These are phyloP conservation scores for Conticribra guillardii DNA, from an alignment of 108 stramenopile genomes.

Conservation along the genomic window DNA sequence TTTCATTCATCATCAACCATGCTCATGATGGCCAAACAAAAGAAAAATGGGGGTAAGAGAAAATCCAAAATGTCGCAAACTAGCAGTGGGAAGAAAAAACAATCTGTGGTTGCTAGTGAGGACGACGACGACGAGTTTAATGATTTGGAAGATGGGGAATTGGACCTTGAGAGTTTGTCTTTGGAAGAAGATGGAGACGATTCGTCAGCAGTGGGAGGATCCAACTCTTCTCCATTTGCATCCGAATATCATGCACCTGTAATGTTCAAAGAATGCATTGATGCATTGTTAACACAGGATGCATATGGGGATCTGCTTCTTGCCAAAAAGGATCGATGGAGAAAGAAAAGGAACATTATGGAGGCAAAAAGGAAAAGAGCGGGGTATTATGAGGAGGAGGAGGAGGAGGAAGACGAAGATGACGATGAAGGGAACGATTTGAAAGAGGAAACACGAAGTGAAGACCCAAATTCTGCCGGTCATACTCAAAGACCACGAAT, in stretches of 20 bases:
- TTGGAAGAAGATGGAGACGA: constrained; percentile 12
- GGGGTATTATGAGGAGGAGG: constrained; percentile 27
- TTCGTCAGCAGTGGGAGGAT: neutral
- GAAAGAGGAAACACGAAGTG: constrained; percentile 8
- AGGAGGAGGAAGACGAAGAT: constrained; percentile 28
- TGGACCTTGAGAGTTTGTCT: neutral
- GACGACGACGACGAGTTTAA: constrained; percentile 9
- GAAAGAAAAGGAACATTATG: constrained; percentile 36
- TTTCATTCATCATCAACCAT: constrained; percentile 35
- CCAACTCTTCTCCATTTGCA: constrained; percentile 50
- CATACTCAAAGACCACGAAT: constrained; percentile 43
- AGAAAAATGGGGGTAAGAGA: constrained; percentile 39
- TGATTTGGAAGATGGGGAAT: neutral
- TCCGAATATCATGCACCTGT: constrained; percentile 87
- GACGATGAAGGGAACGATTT: constrained; percentile 14
- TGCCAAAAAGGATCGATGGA: constrained; percentile 31
- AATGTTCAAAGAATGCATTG: constrained; percentile 81
- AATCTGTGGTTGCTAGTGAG: neutral
- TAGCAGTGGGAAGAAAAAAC: constrained; percentile 12
- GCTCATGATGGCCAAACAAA: constrained; percentile 30
- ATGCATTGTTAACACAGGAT: constrained; percentile 65
- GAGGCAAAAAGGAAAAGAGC: constrained; percentile 39
- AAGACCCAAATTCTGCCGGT: neutral
- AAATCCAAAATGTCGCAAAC: constrained; percentile 4
- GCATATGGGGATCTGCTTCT: constrained; percentile 33